Conservation (phyloP, 2,329 filamentous ascomycete genomes). For the Penicillium glabrum region DNA sequence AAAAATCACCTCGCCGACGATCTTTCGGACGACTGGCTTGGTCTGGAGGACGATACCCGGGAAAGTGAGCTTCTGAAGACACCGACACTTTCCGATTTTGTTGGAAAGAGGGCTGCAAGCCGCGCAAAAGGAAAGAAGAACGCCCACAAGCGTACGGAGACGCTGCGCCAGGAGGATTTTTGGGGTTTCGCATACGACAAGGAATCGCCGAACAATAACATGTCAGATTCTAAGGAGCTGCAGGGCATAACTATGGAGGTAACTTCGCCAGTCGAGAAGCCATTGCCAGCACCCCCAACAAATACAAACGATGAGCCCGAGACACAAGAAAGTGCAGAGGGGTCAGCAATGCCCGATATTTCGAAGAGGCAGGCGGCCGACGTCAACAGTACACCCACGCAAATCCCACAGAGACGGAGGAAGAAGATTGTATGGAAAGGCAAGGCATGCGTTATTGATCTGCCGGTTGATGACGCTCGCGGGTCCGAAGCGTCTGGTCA, state of each 20-base stretch:
- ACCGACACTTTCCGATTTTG: slow-evolving; percentile 40
- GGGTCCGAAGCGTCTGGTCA: slow-evolving; percentile 49
- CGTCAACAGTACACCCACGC: slow-evolving; percentile 22
- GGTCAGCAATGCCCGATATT: slow-evolving; percentile 8
- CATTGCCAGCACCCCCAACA: slow-evolving; percentile 1
- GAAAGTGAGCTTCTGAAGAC: slow-evolving; percentile 42
- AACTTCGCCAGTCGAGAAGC: slow-evolving; percentile 2
- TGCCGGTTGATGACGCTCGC: slow-evolving; percentile 67
- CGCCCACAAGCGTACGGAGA: slow-evolving; percentile 40
- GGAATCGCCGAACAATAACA: slow-evolving; percentile 33
- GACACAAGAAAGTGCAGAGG: neutral
- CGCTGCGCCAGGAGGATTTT: slow-evolving; percentile 46
- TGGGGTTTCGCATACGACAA: slow-evolving; percentile 47
- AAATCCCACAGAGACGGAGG: slow-evolving; percentile 45
- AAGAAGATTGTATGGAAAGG: slow-evolving; percentile 75
- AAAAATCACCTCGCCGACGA: slow-evolving; percentile 43
- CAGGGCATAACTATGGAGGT: neutral
- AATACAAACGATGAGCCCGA: slow-evolving; percentile 8
- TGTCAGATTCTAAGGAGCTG: slow-evolving; percentile 33
- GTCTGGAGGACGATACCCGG: slow-evolving; percentile 38
- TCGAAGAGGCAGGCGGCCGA: slow-evolving; percentile 15
- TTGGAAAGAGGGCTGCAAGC: slow-evolving; percentile 23
- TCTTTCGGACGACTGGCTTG: slow-evolving; percentile 45
- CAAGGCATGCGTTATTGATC: slow-evolving; percentile 69
- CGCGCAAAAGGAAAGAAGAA: slow-evolving; percentile 34